Evolutionary conservation across 1,284 basidiomycete species (phyloP), one percentile per base, ranked within the genome.

Genomic region (Sporisorium reilianum): DNA sequence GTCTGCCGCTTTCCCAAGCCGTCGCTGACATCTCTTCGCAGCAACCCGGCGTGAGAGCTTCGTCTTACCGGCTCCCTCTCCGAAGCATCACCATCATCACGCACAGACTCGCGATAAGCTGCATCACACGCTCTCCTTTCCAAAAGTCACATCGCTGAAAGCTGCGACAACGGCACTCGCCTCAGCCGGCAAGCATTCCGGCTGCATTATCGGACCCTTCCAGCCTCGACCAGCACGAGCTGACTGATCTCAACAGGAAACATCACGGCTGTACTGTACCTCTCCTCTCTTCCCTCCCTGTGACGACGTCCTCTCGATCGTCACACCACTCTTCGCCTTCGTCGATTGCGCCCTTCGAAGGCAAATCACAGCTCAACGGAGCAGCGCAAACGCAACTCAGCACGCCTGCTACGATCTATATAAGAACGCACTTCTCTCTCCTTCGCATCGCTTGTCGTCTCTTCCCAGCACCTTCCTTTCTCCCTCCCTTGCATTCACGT

Each of bases 271-370:
- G n/a, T n/a, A n/a, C n/a, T n/a, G 42, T 25, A 5, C 12, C 20
- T 30, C 28, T 11, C n/a, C 20, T 30, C 25, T 28, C 9, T 22
- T n/a, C 30, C 30, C 28, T 48, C 46, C 30, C 46, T 30, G 30
- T n/a, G 26, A 30, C 46, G n/a, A n/a, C n/a, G n/a, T n/a, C 46
- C 46, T 48, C 28, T n/a, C 46, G 7, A 36, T 51, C 30, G 36
- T 38, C 34, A 25, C 34, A 36, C 26, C 36, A 26, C 26, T 26
- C 14, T 22, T 18, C 10, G 9, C 36, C 50, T 51, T 12, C 38
- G 36, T 23, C 50, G n/a, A 18, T 36, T 26, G 49, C 49, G 16
- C 50, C 50, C 38, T 18, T n/a, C 18, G n/a, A 7, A 12, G 32
- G 32, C 32, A 34, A 34, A 18, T 5, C 23, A 11, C 23, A 38